Conservation (phyloP, 2,329 filamentous ascomycete species). For the Ophiostoma australiae region DNA sequence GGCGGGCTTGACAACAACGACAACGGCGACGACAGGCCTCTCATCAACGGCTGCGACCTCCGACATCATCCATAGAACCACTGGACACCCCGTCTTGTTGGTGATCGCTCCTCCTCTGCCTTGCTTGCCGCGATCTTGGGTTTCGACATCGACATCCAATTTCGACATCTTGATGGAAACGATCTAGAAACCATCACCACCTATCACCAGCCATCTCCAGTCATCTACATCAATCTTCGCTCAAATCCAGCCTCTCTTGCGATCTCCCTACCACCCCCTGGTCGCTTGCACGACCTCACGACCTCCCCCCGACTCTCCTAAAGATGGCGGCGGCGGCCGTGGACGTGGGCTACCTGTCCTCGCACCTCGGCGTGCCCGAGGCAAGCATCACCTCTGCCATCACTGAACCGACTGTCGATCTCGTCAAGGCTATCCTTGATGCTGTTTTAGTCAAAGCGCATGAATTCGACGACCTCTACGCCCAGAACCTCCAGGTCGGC, state of each 20-base stretch:
- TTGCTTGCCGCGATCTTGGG: conserved; percentile 6
- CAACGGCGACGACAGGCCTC: neutral
- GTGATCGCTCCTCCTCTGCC: neutral
- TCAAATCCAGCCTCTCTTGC: neutral
- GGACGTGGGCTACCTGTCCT: conserved; percentile 68
- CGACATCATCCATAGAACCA: neutral
- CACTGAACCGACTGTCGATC: conserved; percentile 67
- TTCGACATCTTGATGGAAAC: neutral
- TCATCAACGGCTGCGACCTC: neutral
- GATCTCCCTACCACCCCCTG: neutral
- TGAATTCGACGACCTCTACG: conserved; percentile 74
- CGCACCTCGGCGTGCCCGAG: conserved; percentile 65
- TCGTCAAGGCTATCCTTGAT: conserved; percentile 69
- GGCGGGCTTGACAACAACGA: conserved; percentile 14
- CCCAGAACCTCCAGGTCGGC: conserved; percentile 82
- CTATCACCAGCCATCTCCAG: neutral
- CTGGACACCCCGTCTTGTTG: neutral
- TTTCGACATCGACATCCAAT: neutral
- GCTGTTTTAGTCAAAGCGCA: conserved; percentile 73
- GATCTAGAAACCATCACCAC: neutral
- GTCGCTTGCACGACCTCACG: neutral
- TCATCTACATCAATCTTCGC: neutral
- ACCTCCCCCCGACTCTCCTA: conserved; percentile 19
- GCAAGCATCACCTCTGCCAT: conserved; percentile 56
- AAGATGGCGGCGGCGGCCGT: conserved; percentile 57